A percentile compares a stretch with the other conserved stretches of the same genome.
These are phyloP conservation scores for Talaromyces atroroseus DNA, from an alignment of 2,329 filamentous ascomycete species.

Conservation along the genomic window DNA sequence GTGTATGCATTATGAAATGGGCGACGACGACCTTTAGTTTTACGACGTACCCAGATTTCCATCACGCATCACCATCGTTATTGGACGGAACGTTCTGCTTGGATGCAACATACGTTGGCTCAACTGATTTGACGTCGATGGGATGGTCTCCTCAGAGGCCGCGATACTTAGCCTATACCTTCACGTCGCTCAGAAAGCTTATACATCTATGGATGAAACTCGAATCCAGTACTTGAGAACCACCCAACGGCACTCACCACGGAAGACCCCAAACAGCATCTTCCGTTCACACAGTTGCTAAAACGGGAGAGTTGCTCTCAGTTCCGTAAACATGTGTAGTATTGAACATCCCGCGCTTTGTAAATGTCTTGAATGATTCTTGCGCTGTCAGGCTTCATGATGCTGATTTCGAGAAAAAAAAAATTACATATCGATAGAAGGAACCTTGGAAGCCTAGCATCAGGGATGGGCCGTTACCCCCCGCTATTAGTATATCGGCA, in stretches of 20 bases:
- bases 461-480: no score
- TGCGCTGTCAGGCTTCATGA: not conserved
- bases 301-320: not conserved
- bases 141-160: not conserved
- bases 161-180: no score
- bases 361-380: not conserved
- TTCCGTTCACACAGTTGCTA: not conserved
- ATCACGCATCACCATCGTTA: not conserved
- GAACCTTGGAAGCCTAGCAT: not conserved
- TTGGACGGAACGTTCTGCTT: not conserved
- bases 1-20: not conserved
- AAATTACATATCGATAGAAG: not conserved
- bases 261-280: no score
- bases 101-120: not conserved
- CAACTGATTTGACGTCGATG: not conserved
- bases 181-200: no score
- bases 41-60: not conserved
- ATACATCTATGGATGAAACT: no score
- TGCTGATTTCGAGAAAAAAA: not conserved
- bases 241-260: no score
- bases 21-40: not conserved
- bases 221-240: not conserved
- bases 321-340: not conserved
- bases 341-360: not conserved
- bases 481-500: not conserved